Conservation (phyloP, 371 early-diverging fungal species). For the Gilbertella persicaria region DNA sequence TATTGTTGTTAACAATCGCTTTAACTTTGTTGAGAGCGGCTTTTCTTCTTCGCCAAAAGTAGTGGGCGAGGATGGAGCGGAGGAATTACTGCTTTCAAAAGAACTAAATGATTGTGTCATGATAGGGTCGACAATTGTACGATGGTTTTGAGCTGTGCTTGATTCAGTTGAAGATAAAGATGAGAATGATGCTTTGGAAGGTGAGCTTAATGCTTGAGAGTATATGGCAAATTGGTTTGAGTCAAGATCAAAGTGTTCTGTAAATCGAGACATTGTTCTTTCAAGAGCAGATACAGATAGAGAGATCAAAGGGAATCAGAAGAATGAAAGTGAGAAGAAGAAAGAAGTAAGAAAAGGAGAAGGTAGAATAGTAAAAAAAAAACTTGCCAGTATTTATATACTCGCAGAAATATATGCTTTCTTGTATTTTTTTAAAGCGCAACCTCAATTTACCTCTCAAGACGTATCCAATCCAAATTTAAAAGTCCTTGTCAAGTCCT, state of each 20-base stretch:
- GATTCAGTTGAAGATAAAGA: slow-evolving; percentile 18
- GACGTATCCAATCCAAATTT: background rate
- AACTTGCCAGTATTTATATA: background rate
- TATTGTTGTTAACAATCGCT: slow-evolving; percentile 22
- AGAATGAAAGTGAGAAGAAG: background rate
- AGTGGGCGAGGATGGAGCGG: slow-evolving; percentile 1
- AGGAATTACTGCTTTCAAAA: slow-evolving; percentile 1
- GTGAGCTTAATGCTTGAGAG: slow-evolving; percentile 9
- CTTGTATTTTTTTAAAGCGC: background rate
- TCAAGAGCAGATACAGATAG: too few species aligned
- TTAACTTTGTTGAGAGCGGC: slow-evolving; percentile 7
- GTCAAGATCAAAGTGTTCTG: slow-evolving; percentile 27
- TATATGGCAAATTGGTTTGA: slow-evolving; percentile 9
- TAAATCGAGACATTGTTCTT: slow-evolving; percentile 24
- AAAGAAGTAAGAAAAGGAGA: background rate
- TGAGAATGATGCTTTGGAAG: slow-evolving; percentile 20
- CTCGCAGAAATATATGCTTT: too few species aligned
- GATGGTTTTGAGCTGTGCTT: background rate
- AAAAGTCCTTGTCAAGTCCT: background rate
- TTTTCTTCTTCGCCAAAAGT: slow-evolving; percentile 2
- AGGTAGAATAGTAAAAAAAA: too few species aligned
- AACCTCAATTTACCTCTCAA: background rate
- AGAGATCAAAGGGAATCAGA: too few species aligned
- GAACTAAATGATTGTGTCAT: slow-evolving; percentile 7
- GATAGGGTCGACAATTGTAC: slow-evolving; percentile 1